These are phyloP conservation scores for Sapria himalayana DNA, from an alignment of 345 rosid genomes.

Conservation along the genomic window DNA sequence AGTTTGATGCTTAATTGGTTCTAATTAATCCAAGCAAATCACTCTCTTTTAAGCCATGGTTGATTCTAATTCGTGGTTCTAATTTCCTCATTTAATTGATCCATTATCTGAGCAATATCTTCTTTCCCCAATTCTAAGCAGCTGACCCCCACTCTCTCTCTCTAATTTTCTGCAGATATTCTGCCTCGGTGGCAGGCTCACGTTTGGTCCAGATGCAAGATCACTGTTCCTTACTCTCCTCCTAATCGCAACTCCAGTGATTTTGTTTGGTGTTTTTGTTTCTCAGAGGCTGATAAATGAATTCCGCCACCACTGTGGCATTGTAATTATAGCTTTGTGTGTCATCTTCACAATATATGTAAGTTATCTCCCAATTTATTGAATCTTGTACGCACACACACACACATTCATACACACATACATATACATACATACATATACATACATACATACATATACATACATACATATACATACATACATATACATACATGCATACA, in stretches of 20 bases:
- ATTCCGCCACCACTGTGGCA: conserved; percentile 29
- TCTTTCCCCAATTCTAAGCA: neutral
- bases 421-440: no score
- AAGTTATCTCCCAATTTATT: conserved; percentile 10
- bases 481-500: no score
- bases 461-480: no score
- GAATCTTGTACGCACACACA: neutral
- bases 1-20: no score
- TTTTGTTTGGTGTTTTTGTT: conserved; percentile 50
- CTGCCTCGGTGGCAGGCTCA: conserved; percentile 53
- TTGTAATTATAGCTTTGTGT: conserved; percentile 16
- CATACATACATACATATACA: no score
- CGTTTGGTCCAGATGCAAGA: conserved; percentile 74
- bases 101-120: neutral
- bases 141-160: conserved; percentile 1
- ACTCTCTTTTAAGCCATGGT: neutral
- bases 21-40: no score
- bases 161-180: conserved; percentile 37
- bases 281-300: conserved; percentile 23
- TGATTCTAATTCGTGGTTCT: neutral
- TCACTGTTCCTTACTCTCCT: conserved; percentile 46
- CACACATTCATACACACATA: no score
- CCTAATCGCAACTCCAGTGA: conserved; percentile 45
- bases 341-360: conserved; percentile 26
- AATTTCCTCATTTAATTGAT: neutral